phyloP scores from a whole-genome alignment of 768 basidiomycete species.

The Gautieria morchelliformis region DNA sequence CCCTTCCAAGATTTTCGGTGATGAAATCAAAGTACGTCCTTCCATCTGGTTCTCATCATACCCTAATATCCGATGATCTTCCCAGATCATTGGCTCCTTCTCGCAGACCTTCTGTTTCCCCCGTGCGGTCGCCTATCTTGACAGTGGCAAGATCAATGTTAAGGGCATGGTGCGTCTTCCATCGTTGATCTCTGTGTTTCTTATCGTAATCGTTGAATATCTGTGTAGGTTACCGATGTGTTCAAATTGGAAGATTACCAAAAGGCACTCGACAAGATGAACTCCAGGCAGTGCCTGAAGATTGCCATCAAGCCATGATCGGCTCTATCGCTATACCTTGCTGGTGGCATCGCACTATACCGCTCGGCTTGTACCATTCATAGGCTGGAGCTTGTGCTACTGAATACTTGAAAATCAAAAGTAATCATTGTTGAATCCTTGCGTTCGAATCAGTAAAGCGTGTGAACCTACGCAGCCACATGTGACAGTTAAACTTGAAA shows the following conservation, averaged over 20 bases:
- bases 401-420: too few species aligned
- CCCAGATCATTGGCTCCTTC: conserved; percentile 82
- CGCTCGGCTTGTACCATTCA: background rate
- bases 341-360: background rate
- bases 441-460: too few species aligned
- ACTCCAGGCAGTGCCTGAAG: conserved; percentile 43
- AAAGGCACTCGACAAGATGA: conserved; percentile 58
- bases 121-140: conserved; percentile 81
- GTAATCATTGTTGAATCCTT: too few species aligned
- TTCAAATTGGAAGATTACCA: conserved; percentile 53
- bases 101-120: conserved; percentile 88
- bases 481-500: too few species aligned
- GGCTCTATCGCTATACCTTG: background rate
- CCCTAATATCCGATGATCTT: background rate
- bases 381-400: too few species aligned
- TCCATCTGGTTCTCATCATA: background rate
- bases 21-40: conserved; percentile 49
- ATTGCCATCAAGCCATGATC: conserved; percentile 49
- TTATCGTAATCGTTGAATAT: conserved; percentile 4
- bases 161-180: conserved; percentile 59
- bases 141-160: conserved; percentile 72
- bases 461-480: too few species aligned
- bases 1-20: conserved; percentile 69
- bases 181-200: background rate
- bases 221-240: conserved; percentile 41